phyloP scores from a whole-genome alignment of 495 filamentous ascomycete species.

The Aspergillus sclerotiicarbonarius region DNA sequence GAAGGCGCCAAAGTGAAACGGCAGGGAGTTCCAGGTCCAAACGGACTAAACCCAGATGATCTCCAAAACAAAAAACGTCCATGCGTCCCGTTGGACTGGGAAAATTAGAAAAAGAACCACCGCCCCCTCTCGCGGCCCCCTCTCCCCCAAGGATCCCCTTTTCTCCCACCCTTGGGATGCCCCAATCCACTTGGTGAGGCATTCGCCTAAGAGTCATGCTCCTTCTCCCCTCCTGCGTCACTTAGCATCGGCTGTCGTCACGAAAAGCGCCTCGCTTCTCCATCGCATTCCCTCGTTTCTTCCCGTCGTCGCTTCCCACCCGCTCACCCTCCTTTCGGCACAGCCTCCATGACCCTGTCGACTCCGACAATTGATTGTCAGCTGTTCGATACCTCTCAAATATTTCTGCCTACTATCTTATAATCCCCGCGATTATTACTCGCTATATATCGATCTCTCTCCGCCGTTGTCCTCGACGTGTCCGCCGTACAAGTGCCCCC shows the following conservation, averaged over 20 bases:
- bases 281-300: background rate
- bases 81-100: constrained; percentile 5
- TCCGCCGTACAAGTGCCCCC: background rate
- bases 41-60: constrained; percentile 6
- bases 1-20: background rate
- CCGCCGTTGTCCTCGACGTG: background rate
- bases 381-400: background rate
- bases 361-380: background rate
- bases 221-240: background rate
- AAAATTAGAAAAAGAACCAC: constrained; percentile 3
- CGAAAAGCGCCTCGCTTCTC: background rate
- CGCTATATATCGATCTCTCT: background rate
- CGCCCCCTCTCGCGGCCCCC: background rate
- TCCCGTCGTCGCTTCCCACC: constrained; percentile 1
- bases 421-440: background rate
- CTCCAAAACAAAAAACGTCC: constrained; percentile 6
- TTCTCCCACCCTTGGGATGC: background rate
- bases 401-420: constrained; percentile 5
- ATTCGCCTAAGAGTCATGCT: background rate
- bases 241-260: background rate
- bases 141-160: background rate
- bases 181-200: background rate
- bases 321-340: constrained; percentile 7
- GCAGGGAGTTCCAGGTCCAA: background rate
- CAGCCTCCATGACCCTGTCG: constrained; percentile 12